Base-by-base conservation (phyloP, 2,329 filamentous ascomycete species). In the Rugonectria rugulosa region DNA sequence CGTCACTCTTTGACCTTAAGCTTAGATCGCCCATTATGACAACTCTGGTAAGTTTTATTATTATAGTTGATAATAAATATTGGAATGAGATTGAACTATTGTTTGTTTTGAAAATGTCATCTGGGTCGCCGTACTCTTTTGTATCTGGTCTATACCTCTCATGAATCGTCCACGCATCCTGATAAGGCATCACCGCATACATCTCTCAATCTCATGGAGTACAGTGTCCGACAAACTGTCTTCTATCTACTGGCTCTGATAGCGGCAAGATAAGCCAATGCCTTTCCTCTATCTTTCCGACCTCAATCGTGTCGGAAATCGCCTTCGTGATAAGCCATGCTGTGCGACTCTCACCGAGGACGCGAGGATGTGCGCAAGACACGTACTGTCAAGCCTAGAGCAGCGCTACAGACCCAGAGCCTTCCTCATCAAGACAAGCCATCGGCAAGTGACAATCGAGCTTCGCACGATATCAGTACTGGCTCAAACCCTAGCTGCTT, bases 11-110 rank as follows among this genome's bases (percentile, higher is more conserved):
- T 19, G 29, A 11, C 29, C 12, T 32, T 9, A 14, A 10, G 29
- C 12, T 32, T n/a, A 14, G n/a, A 32, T 32, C 12, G 14, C 12
- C 29, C 71, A n/a, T n/a, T n/a, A n/a, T n/a, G n/a, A n/a, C n/a
- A n/a, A n/a, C n/a, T n/a, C n/a, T n/a, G n/a, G n/a, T n/a, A n/a
- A n/a, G n/a, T n/a, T n/a, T n/a, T n/a, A n/a, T n/a, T n/a, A n/a
- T n/a, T n/a, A n/a, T n/a, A n/a, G n/a, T n/a, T n/a, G n/a, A n/a
- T n/a, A n/a, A n/a, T n/a, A n/a, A 27, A 27, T 27, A 6, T 27
- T 27, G 11, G 26, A 27, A 27, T 27, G 11, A 6, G 26, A n/a
- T n/a, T n/a, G n/a, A n/a, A n/a, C n/a, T n/a, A n/a, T n/a, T n/a
- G n/a, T n/a, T n/a, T n/a, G n/a, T n/a, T n/a, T 27, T 27, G 26